Percentiles rank a stretch among this genome's conserved stretches.
These are phyloP conservation scores for Sugiyamaella floridensis DNA, from an alignment of 805 yeast genomes.

Conservation along the genomic window DNA sequence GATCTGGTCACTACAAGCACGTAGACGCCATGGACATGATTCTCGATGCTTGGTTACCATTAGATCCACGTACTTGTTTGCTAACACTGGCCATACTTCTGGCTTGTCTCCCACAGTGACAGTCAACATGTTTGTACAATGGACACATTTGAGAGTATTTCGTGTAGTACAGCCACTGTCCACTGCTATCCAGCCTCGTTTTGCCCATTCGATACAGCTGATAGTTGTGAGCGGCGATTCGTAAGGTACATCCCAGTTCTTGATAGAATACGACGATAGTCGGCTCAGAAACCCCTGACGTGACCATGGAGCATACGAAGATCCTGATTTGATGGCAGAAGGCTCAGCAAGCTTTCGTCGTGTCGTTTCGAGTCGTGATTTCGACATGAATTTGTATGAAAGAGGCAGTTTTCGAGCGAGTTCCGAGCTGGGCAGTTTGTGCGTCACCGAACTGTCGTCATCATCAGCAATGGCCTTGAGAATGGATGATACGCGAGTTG, in stretches of 20 bases:
- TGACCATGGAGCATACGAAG: slow-evolving; percentile 12
- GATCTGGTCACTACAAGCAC: slow-evolving; percentile 2
- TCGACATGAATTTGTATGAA: not conserved
- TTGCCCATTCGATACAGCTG: slow-evolving; percentile 9
- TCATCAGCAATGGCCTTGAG: not conserved
- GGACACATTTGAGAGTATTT: slow-evolving; percentile 5
- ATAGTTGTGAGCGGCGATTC: not conserved
- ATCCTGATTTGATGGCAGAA: not conserved
- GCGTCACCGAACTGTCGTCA: not conserved
- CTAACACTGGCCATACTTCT: not conserved
- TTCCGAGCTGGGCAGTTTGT: not conserved
- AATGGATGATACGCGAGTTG: not conserved
- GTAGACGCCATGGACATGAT: slow-evolving; percentile 4
- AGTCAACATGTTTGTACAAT: slow-evolving; percentile 2
- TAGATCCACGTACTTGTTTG: not conserved
- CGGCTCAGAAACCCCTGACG: slow-evolving; percentile 8
- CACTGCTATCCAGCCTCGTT: slow-evolving; percentile 11
- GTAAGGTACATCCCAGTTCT: slow-evolving; percentile 10
- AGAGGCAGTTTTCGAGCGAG: not conserved
- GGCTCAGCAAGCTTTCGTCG: not conserved
- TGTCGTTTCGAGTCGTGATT: not conserved
- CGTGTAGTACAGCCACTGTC: not conserved
- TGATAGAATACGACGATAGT: slow-evolving; percentile 4
- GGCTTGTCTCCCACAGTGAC: slow-evolving; percentile 3
- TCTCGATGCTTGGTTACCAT: not conserved